Conservation (phyloP, 192 early-diverging fungal genomes). For the Gaertneriomyces semiglobifer region DNA sequence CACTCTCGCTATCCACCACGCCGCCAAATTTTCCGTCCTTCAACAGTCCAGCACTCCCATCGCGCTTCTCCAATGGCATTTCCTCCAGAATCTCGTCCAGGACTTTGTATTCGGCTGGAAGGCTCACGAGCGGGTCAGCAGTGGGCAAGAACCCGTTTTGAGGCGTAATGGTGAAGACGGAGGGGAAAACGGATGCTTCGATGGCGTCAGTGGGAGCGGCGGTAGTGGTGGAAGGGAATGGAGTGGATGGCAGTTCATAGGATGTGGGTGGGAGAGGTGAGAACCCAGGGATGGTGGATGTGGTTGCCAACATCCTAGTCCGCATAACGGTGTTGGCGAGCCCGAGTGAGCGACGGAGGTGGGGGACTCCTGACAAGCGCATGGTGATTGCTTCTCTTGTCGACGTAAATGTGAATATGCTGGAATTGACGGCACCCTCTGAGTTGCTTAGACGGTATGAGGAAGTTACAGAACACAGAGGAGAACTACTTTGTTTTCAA, state of each 20-base stretch:
- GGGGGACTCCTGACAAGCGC: too few species aligned
- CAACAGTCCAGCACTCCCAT: conserved; percentile 72
- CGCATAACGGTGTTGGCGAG: too few species aligned
- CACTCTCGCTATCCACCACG: conserved; percentile 51
- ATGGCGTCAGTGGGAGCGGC: not conserved
- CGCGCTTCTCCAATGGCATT: conserved; percentile 69
- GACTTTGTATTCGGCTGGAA: conserved; percentile 67
- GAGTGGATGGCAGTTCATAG: not conserved
- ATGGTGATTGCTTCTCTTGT: too few species aligned
- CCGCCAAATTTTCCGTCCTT: conserved; percentile 76
- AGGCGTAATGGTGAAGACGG: conserved; percentile 43
- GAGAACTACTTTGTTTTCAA: too few species aligned
- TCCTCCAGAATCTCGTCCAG: conserved; percentile 70
- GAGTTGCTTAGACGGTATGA: too few species aligned
- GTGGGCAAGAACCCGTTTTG: conserved; percentile 55
- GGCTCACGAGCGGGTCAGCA: conserved; percentile 61
- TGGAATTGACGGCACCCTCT: too few species aligned
- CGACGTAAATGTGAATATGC: too few species aligned
- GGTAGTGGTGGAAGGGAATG: not conserved
- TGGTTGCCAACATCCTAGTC: too few species aligned
- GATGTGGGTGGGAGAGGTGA: too few species aligned
- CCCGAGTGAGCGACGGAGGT: too few species aligned
- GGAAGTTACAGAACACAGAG: too few species aligned
- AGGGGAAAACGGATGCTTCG: conserved; percentile 6
- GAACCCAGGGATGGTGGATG: too few species aligned